phyloP scores from a whole-genome alignment of 208 protist species.

The Endotrypanum monterogeii region DNA sequence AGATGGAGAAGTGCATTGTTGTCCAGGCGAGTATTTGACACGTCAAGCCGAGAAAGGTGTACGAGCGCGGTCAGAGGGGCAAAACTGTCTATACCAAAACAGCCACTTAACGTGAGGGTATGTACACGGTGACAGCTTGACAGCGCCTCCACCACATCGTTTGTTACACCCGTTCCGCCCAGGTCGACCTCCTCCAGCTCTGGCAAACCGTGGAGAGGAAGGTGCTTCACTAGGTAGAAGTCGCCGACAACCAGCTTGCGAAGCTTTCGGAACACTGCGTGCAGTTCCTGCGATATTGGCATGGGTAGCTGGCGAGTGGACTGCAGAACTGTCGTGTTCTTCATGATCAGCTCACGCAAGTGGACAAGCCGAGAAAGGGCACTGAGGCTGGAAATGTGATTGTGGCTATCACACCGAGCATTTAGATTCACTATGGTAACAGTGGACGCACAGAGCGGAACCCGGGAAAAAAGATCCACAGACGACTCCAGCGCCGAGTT shows the following conservation, averaged over 20 bases:
- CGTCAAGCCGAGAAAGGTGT: slow-evolving; percentile 10
- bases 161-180: slow-evolving; percentile 20
- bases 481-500: slow-evolving; percentile 15
- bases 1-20: slow-evolving; percentile 11
- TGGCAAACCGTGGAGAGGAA: slow-evolving; percentile 20
- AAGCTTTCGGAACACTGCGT: slow-evolving; percentile 26
- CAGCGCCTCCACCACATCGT: slow-evolving; percentile 15
- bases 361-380: slow-evolving; percentile 22
- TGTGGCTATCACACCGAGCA: slow-evolving; percentile 25
- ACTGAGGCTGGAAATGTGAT: slow-evolving; percentile 27
- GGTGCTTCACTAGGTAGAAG: slow-evolving; percentile 32
- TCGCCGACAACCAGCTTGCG: slow-evolving; percentile 31
- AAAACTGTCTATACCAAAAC: slow-evolving; percentile 15
- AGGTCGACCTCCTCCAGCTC: slow-evolving; percentile 28
- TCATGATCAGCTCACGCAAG: slow-evolving; percentile 35
- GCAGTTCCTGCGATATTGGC: slow-evolving; percentile 22
- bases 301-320: slow-evolving; percentile 16
- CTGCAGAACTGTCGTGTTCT: slow-evolving; percentile 23
- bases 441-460: slow-evolving; percentile 29
- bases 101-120: slow-evolving; percentile 20
- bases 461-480: slow-evolving; percentile 25
- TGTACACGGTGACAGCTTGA: slow-evolving; percentile 21
- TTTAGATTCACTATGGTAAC: slow-evolving; percentile 28
- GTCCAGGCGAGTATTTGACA: slow-evolving; percentile 18
- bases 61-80: slow-evolving; percentile 3